A percentile compares a stretch with the other conserved stretches of the same genome.
These are phyloP conservation scores for Kwoniella sp. DNA, from an alignment of 768 basidiomycete species.

Conservation along the genomic window DNA sequence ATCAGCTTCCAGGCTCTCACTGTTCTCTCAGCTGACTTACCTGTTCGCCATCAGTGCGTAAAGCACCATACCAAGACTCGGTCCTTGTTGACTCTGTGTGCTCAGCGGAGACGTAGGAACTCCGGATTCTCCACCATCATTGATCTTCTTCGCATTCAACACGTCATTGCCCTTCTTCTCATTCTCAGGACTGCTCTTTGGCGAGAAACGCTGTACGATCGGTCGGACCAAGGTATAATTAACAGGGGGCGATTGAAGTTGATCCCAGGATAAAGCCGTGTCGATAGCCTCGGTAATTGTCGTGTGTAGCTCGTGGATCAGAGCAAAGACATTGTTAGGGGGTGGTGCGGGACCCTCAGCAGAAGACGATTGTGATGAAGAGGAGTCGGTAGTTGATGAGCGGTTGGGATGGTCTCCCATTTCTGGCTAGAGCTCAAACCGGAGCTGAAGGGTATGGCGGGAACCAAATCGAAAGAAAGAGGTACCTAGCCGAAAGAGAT, in stretches of 20 bases:
- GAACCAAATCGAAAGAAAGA: no score
- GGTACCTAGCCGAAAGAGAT: no score
- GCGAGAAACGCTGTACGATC: conserved; percentile 38
- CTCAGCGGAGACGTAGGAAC: conserved; percentile 1
- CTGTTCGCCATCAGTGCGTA: conserved; percentile 55
- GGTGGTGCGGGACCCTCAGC: neutral
- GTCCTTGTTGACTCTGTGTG: conserved; percentile 5
- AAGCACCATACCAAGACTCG: conserved; percentile 37
- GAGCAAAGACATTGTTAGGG: conserved; percentile 29
- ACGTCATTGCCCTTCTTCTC: neutral
- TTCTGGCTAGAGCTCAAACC: neutral
- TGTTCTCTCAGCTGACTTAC: conserved; percentile 25
- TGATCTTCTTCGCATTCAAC: neutral
- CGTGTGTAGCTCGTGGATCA: conserved; percentile 49
- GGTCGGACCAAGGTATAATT: conserved; percentile 53
- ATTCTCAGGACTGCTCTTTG: conserved; percentile 7
- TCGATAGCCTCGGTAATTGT: conserved; percentile 44
- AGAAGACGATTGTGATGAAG: conserved; percentile 1
- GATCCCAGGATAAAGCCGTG: conserved; percentile 53
- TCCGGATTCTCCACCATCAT: conserved; percentile 27
- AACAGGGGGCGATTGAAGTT: conserved; percentile 51
- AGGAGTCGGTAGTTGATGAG: neutral
- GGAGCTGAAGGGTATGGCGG: no score
- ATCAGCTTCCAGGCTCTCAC: no score
- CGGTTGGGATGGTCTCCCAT: neutral